Base-by-base conservation (phyloP, 1,284 basidiomycete species). In the Farysia itapuensis region DNA sequence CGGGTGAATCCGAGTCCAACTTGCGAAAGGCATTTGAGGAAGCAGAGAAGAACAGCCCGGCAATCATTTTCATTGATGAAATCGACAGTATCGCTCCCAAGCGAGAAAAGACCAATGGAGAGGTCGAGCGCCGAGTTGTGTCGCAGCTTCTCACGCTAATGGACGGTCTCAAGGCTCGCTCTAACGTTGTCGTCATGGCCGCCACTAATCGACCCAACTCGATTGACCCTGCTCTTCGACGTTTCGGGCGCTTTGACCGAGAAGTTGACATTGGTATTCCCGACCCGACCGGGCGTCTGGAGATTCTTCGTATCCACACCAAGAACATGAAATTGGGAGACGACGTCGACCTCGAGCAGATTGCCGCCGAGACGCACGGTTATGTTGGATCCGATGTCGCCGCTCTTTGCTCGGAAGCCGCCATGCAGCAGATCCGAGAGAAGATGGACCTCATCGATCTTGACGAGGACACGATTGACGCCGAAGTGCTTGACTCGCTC, bases 311-410 rank as follows among this genome's bases (percentile, higher is more conserved):
- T 57, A 98, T 98, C 64, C 94, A 97, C 82, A 98, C 95, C 49
- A 98, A 97, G 86, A 98, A 98, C 82, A 98, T 98, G 94, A 98
- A 97, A 81, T 83, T 98, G 33, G 85, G 79, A n/a, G 93, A 97
- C 48, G 95, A 98, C 71, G 94, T 98, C 36, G 95, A 98, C 72
- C 84, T 98, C 44, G 94, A 98, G 15, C 70, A 89, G 85, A 97
- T 98, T 70, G 94, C 94, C 39, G 91, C 93, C 38, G 95, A 98
- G 78, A 98, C 94, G 4, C 94, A 98, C 79, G 94, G 94, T 78
- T 98, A 98, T 77, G 94, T 98, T 71, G 94, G 94, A 78, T 95
- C 95, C 32, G 95, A 98, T 82, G 79, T 98, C 52, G 95, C 94
- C 11, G 89, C 94, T 7, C 84, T 98, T 22, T 96, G 92, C 78